Evolutionary conservation across 2,329 filamentous ascomycete species (phyloP).

Genomic region (Cladosporium sp.): DNA sequence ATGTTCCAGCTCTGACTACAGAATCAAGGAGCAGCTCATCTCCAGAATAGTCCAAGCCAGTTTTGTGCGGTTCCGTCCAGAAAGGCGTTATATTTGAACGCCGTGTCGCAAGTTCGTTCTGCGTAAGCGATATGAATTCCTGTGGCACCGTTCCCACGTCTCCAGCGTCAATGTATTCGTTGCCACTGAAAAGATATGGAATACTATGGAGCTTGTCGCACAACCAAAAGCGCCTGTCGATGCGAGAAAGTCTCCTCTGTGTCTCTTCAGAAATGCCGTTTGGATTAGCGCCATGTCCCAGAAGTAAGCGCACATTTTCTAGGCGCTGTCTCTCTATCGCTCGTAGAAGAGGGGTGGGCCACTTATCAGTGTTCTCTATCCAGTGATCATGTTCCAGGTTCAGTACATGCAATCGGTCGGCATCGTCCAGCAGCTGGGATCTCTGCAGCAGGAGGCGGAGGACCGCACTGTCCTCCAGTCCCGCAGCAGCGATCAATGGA

Average conservation of each 20-base stretch:
- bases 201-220: no score
- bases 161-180: background rate
- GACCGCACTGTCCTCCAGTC: background rate
- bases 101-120: background rate
- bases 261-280: background rate
- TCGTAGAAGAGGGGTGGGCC: slow-evolving; percentile 2
- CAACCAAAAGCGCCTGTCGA: background rate
- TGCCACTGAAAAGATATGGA: no score
- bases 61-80: background rate
- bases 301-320: slow-evolving; percentile 2
- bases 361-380: background rate
- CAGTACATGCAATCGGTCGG: background rate
- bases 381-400: background rate
- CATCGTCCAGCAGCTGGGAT: background rate
- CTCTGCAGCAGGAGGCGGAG: background rate
- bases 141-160: background rate
- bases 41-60: background rate
- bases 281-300: background rate
- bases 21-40: slow-evolving; percentile 4
- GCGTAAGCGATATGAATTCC: background rate
- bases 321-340: background rate
- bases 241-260: background rate
- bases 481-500: background rate
- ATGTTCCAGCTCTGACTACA: background rate
- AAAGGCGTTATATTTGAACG: background rate